A percentile compares a stretch with the other conserved stretches of the same genome.
These are phyloP conservation scores for Phellinidium pouzarii DNA, from an alignment of 1,284 basidiomycete species.

Conservation along the genomic window DNA sequence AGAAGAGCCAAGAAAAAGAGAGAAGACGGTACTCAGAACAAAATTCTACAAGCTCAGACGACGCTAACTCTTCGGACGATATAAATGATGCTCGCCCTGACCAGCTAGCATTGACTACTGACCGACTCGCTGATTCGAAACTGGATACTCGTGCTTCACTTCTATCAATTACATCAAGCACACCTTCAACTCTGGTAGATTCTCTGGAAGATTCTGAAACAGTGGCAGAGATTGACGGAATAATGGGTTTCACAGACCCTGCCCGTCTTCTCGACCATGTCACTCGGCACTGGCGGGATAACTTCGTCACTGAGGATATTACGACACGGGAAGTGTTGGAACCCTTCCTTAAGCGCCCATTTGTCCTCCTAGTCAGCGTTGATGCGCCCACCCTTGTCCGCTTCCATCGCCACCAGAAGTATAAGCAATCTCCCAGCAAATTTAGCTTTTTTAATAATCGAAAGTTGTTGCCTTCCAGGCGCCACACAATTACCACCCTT, in stretches of 20 bases:
- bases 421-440: conserved; percentile 22
- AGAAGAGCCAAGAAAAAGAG: no score
- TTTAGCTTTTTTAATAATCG: conserved; percentile 13
- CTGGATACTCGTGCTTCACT: conserved; percentile 10
- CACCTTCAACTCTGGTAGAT: conserved; percentile 1
- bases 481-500: conserved; percentile 32
- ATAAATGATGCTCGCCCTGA: background rate
- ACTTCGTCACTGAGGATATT: conserved; percentile 81
- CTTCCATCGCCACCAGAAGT: conserved; percentile 48
- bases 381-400: conserved; percentile 75
- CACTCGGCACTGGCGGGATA: conserved; percentile 75
- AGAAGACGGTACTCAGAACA: background rate
- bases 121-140: conserved; percentile 1
- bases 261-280: conserved; percentile 64
- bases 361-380: conserved; percentile 82
- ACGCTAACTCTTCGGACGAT: background rate
- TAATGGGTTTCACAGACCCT: conserved; percentile 44
- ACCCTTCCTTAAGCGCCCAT: conserved; percentile 81
- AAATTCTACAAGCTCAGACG: background rate
- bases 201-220: conserved; percentile 6
- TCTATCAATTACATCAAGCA: conserved; percentile 16
- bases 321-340: conserved; percentile 51
- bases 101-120: background rate
- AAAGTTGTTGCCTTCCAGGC: background rate
- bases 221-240: conserved; percentile 1